A percentile compares a stretch with the other conserved stretches of the same genome.
These are phyloP conservation scores for Ascocoryne sarcoides DNA, from an alignment of 2,329 filamentous ascomycete species.

Conservation along the genomic window DNA sequence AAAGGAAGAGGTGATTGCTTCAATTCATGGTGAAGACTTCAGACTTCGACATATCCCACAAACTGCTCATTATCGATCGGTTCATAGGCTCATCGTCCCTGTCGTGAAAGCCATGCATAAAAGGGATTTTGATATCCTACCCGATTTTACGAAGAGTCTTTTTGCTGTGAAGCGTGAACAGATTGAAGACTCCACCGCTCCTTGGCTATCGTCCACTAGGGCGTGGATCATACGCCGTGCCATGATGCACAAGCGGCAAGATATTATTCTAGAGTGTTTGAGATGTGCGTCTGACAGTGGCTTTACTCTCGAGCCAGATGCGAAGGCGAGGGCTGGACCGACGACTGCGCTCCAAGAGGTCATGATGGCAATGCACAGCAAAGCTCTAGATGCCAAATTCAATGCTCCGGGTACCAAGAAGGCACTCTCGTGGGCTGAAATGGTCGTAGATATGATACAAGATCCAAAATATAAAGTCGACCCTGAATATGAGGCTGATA, in stretches of 20 bases:
- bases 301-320: slow-evolving; percentile 15
- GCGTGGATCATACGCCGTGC: no score
- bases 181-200: no score
- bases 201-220: no score
- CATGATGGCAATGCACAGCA: slow-evolving; percentile 17
- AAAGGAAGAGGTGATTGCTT: slow-evolving; percentile 47
- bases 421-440: slow-evolving; percentile 25
- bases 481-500: slow-evolving; percentile 15
- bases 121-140: slow-evolving; percentile 28
- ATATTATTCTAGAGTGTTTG: slow-evolving; percentile 25
- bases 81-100: not conserved
- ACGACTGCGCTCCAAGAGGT: no score
- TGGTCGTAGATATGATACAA: slow-evolving; percentile 23
- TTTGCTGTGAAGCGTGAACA: slow-evolving; percentile 25
- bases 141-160: no score
- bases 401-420: slow-evolving; percentile 17
- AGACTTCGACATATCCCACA: slow-evolving; percentile 23
- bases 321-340: no score
- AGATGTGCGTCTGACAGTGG: slow-evolving; percentile 22
- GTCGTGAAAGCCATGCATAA: slow-evolving; percentile 24
- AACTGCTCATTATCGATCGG: slow-evolving; percentile 12
- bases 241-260: slow-evolving; percentile 12
- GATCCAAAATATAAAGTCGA: slow-evolving; percentile 19
- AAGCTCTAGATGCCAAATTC: slow-evolving; percentile 19
- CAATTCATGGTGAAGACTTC: slow-evolving; percentile 44